Conservation (phyloP, 345 rosid genomes). For the Abelmoschus esculentus region DNA sequence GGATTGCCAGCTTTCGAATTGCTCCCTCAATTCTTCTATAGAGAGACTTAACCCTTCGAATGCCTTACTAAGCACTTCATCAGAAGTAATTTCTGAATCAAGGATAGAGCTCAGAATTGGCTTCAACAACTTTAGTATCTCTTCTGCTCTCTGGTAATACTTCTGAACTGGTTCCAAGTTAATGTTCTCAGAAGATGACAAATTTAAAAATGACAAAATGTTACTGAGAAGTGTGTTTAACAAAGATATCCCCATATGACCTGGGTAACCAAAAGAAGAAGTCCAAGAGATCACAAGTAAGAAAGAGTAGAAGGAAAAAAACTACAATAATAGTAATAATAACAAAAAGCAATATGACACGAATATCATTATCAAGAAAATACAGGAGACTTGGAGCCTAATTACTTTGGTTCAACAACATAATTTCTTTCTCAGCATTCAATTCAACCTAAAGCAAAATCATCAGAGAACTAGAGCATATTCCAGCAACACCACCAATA, state of each 20-base stretch:
- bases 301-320: neutral
- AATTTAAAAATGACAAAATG: slow-evolving; percentile 54
- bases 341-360: neutral
- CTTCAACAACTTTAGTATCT: slow-evolving; percentile 62
- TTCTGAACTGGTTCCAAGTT: slow-evolving; percentile 59
- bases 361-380: neutral
- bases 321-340: neutral
- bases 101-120: slow-evolving; percentile 55
- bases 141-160: slow-evolving; percentile 69
- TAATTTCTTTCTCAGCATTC: slow-evolving; percentile 1
- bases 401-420: neutral
- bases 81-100: slow-evolving; percentile 52
- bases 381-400: neutral
- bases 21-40: slow-evolving; percentile 59
- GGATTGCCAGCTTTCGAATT: slow-evolving; percentile 65
- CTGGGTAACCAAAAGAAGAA: slow-evolving; percentile 27
- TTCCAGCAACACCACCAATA: neutral
- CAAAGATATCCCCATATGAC: slow-evolving; percentile 68
- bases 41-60: slow-evolving; percentile 60
- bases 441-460: slow-evolving; percentile 5
- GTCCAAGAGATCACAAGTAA: neutral
- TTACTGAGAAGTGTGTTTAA: slow-evolving; percentile 55
- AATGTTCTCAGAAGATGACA: slow-evolving; percentile 50
- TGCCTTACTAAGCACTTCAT: slow-evolving; percentile 45
- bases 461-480: neutral